Conservation (phyloP, 2,329 filamentous ascomycete species). For the Chaetomium sp. region DNA sequence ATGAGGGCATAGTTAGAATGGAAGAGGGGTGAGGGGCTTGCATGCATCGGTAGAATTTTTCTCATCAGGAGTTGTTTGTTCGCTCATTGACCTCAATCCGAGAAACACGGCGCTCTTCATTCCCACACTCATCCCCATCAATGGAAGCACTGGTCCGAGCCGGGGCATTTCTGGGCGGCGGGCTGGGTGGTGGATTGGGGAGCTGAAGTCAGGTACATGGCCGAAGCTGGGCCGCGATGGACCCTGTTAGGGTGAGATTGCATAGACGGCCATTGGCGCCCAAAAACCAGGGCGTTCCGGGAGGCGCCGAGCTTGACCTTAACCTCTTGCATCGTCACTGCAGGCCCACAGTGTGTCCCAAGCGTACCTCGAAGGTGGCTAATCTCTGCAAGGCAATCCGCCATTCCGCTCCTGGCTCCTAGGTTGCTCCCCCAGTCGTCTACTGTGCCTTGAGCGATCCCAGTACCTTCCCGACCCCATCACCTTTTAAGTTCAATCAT, state of each 20-base stretch:
- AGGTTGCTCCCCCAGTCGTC: conserved; percentile 29
- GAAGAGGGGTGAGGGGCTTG: neutral
- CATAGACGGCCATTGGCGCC: neutral
- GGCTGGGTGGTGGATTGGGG: neutral
- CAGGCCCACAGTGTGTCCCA: conserved; percentile 12
- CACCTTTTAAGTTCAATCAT: conserved; percentile 52
- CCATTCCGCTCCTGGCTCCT: conserved; percentile 43
- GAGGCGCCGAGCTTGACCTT: conserved; percentile 28
- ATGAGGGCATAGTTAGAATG: neutral
- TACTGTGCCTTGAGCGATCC: conserved; percentile 38
- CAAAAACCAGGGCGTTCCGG: neutral
- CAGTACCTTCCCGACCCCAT: conserved; percentile 41
- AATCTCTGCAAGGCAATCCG: conserved; percentile 49
- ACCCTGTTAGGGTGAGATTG: conserved; percentile 26
- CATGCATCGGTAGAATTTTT: neutral
- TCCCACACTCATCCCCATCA: neutral
- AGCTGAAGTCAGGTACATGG: conserved; percentile 25
- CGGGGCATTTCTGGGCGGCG: conserved; percentile 3
- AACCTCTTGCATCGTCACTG: conserved; percentile 37
- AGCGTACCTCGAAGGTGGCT: conserved; percentile 38
- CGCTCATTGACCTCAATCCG: too few species aligned
- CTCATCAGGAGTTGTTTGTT: too few species aligned
- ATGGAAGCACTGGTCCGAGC: neutral
- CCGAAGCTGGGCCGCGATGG: conserved; percentile 25
- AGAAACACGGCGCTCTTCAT: too few species aligned